Evolutionary conservation across 2,329 filamentous ascomycete genomes (phyloP).

Genomic region (Fonsecaea pugnacius): DNA sequence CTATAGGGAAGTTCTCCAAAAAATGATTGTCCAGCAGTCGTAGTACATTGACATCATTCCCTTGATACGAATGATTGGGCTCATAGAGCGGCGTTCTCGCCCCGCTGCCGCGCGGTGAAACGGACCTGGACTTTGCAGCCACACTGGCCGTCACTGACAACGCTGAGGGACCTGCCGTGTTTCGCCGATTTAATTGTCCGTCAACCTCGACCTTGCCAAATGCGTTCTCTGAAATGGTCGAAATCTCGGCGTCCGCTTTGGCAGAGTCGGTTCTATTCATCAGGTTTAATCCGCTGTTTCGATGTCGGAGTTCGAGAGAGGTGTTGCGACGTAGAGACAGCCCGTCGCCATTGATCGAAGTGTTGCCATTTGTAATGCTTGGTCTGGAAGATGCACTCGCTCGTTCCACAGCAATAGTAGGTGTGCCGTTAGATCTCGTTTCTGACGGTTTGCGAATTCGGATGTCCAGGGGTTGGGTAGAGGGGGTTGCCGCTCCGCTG

Average conservation of each 20-base stretch:
- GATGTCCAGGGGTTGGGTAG: constrained; percentile 30
- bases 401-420: constrained; percentile 27
- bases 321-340: constrained; percentile 34
- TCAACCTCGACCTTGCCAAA: constrained; percentile 70
- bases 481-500: constrained; percentile 27
- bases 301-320: constrained; percentile 47
- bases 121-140: constrained; percentile 36
- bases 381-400: constrained; percentile 25
- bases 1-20: constrained; percentile 64
- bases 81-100: constrained; percentile 54
- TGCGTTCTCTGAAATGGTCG: constrained; percentile 66
- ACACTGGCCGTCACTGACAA: constrained; percentile 45
- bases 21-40: constrained; percentile 83
- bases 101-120: constrained; percentile 31
- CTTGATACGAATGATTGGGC: constrained; percentile 80
- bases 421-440: constrained; percentile 6
- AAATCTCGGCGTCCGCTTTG: constrained; percentile 68
- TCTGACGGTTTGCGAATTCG: constrained; percentile 15
- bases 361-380: constrained; percentile 21
- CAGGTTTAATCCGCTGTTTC: constrained; percentile 63
- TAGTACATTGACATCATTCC: constrained; percentile 69
- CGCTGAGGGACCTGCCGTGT: constrained; percentile 43
- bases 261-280: constrained; percentile 61
- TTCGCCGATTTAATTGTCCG: constrained; percentile 50
- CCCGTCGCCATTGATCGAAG: constrained; percentile 26